Base-by-base conservation (phyloP, 2,329 filamentous ascomycete species). In the Fusarium sacchari region DNA sequence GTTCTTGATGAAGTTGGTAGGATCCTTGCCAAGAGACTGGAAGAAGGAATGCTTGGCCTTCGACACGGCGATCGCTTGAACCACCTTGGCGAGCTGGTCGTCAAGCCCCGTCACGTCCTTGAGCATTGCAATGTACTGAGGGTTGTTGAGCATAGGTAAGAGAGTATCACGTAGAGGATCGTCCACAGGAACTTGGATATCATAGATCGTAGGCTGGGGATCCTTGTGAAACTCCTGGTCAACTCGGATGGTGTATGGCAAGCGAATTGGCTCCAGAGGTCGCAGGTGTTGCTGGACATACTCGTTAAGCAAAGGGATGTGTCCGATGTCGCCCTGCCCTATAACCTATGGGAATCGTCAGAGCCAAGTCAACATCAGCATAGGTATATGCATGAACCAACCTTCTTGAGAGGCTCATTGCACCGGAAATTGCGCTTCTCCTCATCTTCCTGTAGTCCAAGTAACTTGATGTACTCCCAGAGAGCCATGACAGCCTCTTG, bases 41-140 rank as follows among this genome's bases (percentile, higher is more conserved):
- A 96, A 92, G 85, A 99, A 99, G 22, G 92, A 90, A 81, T 97
- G 94, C 81, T 97, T 97, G 30, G 94, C 94, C 80, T 97, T 97
- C 32, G 93, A 94, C 75, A 95, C 91, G 34, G 91, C 88, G 49
- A 98, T 89, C 3, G 94, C 94, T 81, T 97, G 94, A 64, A 98
- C 87, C 26, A 97, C 87, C 20, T 93, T 87, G 0, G 95, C 93
- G 7, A 98, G 87, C 76, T 97, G 93, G 66, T 97, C 95, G 79
- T 99, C 96, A 26, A 97, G 87, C 11, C 84, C 83, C 34, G 90
- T 87, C 60, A 98, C 94, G 70, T 95, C 91, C 75, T 93, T 92
- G 36, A 98, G 88, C 78, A 91, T 92, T 43, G 87, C 84, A 22
- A 92, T 88, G 82, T 94, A 93, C 62, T 90, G 86, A 3, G 94